Percentiles rank a stretch among this genome's conserved stretches.
These are phyloP conservation scores for Aspergillus affinis DNA, from an alignment of 495 filamentous ascomycete genomes.

Conservation along the genomic window DNA sequence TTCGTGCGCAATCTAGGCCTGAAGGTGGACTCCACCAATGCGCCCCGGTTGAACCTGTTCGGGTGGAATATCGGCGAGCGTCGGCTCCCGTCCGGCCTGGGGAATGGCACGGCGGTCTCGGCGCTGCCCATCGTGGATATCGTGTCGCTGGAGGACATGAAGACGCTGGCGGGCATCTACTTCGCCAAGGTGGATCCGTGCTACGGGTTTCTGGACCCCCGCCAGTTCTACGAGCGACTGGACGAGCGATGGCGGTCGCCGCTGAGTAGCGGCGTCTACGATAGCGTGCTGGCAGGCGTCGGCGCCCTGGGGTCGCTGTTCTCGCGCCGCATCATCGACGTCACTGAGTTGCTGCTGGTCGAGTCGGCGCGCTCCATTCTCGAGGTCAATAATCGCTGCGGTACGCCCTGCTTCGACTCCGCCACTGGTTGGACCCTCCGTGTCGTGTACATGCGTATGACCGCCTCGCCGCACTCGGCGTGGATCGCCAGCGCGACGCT, in stretches of 20 bases:
- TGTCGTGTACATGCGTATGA: constrained; percentile 47
- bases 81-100: constrained; percentile 17
- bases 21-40: constrained; percentile 46
- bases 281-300: constrained; percentile 43
- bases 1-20: constrained; percentile 51
- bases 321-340: constrained; percentile 26
- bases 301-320: constrained; percentile 45
- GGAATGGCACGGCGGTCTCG: background rate
- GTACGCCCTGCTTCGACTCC: constrained; percentile 29
- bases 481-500: constrained; percentile 51
- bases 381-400: constrained; percentile 26
- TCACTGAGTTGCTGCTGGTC: constrained; percentile 37
- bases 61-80: constrained; percentile 53
- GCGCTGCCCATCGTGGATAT: constrained; percentile 33
- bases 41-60: constrained; percentile 51
- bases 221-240: constrained; percentile 28
- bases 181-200: constrained; percentile 47
- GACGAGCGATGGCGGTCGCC: constrained; percentile 32
- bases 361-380: constrained; percentile 35
- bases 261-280: constrained; percentile 25
- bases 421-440: constrained; percentile 48
- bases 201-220: constrained; percentile 48
- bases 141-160: constrained; percentile 36
- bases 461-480: constrained; percentile 43
- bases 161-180: constrained; percentile 38